Evolutionary conservation across 2,329 filamentous ascomycete species (phyloP), one percentile per base, ranked within the genome.

Genomic region (Pseudogymnoascus sp.): DNA sequence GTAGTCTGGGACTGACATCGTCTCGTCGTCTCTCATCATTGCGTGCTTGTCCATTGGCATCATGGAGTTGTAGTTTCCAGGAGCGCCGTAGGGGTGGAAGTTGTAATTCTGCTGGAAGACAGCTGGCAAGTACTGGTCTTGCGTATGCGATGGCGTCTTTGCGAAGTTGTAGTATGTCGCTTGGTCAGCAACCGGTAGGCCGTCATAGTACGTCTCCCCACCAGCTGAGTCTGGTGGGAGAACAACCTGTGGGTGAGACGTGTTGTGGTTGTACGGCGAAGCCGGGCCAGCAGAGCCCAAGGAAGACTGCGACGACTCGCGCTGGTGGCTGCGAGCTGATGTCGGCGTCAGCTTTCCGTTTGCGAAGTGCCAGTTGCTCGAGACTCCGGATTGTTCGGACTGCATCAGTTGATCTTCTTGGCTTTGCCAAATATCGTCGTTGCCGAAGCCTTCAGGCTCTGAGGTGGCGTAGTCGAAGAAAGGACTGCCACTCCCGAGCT

Each of bases 231-330:
- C 82, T 51, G 76, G 78, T 21, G 61, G 62, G 31, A 63, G 33
- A 38, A 33, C 41, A 21, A 87, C 83, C 7, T 84, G 82, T 2
- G 84, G 84, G 64, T 85, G 83, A 38, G 82, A 78, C 1, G 77
- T 80, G 68, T 77, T 83, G 63, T 79, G 75, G 39, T 78, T 80
- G 70, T 78, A 86, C 3, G 84, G 84, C 15, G 84, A 87, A 0
- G 80, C 77, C 15, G 84, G 84, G n/a, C 81, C 82, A 36, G 81
- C 78, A 0, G 84, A 86, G 9, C 81, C 83, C 41, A 86, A 68
- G 0, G 84, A 86, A 0, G 84, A 86, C 38, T 84, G 74, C 5
- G 84, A 86, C 2, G 84, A 83, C 66, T 86, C 83, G 66, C 84
- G 80, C 51, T 86, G 78, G 68, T 87, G 84, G 25, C 58, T 62